Base-by-base conservation (phyloP, 108 stramenopile genomes). In the Aureococcus anophagefferens region DNA sequence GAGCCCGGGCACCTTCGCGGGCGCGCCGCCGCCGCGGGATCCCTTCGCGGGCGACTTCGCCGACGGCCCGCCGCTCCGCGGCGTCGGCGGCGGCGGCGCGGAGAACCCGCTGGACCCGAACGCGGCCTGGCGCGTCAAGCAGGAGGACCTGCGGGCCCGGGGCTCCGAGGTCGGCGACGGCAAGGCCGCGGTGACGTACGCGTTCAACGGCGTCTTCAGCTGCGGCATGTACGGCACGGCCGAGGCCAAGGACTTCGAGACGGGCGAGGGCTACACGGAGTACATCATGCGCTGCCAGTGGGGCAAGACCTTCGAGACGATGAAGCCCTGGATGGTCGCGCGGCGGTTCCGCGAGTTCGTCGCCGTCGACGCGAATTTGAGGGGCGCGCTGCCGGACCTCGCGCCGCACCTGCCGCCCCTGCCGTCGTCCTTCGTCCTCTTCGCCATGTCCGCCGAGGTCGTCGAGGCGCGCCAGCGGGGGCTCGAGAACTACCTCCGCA, bases 291-390 rank as follows among this genome's bases (percentile, higher is more conserved):
- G 73, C 4, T 74, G 73, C 67, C 73, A 68, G 35, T 74, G 73
- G 73, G 73, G 73, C 25, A 3, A 14, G 14, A 21, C 66, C 1
- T 9, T 68, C 30, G 73, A 68, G 5, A 36, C 65, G 30, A 14
- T 68, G 73, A n/a, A 68, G 67, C 73, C 73, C 14, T 74, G 73
- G 73, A 44, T 74, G 25, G 73, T 74, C 32, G 73, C 67, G 28
- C 67, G 65, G 15, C 73, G 73, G 15, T 74, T 65, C 33, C 34
- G 36, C 25, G 73, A 74, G 32, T 74, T 74, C 40, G 73, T 34
- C 30, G 34, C 30, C 29, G 15, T 74, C 34, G 68, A 44, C 34
- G 69, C 34, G 5, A 28, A 18, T 1, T 11, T 66, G 21, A 3
- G 66, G 21, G 51, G 21, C 21, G 51, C 51, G 51, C 25, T 25